These are phyloP conservation scores for Ophiostoma australiae DNA, from an alignment of 2,329 filamentous ascomycete genomes.

Conservation along the genomic window DNA sequence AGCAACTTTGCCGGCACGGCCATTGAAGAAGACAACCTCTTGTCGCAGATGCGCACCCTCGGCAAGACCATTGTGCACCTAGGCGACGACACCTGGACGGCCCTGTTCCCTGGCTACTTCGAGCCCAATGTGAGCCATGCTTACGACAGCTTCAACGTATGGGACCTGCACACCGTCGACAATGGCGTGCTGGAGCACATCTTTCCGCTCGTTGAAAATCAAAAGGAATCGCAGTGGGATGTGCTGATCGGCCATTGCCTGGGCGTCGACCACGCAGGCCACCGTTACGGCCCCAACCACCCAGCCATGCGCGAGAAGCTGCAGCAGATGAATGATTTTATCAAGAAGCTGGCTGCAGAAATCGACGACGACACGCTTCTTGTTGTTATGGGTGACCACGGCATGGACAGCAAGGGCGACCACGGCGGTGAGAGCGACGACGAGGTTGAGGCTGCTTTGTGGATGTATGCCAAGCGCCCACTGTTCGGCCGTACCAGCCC, in stretches of 20 bases:
- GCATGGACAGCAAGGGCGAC: slow-evolving; percentile 95
- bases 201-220: slow-evolving; percentile 68
- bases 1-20: slow-evolving; percentile 93
- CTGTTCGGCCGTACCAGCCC: slow-evolving; percentile 73
- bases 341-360: slow-evolving; percentile 63
- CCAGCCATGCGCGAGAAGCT: slow-evolving; percentile 86
- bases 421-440: slow-evolving; percentile 98
- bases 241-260: slow-evolving; percentile 91
- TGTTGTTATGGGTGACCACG: slow-evolving; percentile 97
- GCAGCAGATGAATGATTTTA: slow-evolving; percentile 79
- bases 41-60: slow-evolving; percentile 61
- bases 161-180: slow-evolving; percentile 95
- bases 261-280: slow-evolving; percentile 93
- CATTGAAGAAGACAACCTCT: slow-evolving; percentile 84
- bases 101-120: slow-evolving; percentile 91
- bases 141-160: slow-evolving; percentile 97
- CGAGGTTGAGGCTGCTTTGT: slow-evolving; percentile 87
- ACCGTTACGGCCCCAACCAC: slow-evolving; percentile 92
- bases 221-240: slow-evolving; percentile 68
- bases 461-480: slow-evolving; percentile 94
- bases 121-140: slow-evolving; percentile 77
- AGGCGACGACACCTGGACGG: slow-evolving; percentile 96
- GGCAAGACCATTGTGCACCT: slow-evolving; percentile 78
- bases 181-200: slow-evolving; percentile 91
- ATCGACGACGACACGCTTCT: slow-evolving; percentile 84